Evolutionary conservation across 2,329 filamentous ascomycete species (phyloP), one percentile per base, ranked within the genome.

Genomic region (Sarocladium brachiariae): DNA sequence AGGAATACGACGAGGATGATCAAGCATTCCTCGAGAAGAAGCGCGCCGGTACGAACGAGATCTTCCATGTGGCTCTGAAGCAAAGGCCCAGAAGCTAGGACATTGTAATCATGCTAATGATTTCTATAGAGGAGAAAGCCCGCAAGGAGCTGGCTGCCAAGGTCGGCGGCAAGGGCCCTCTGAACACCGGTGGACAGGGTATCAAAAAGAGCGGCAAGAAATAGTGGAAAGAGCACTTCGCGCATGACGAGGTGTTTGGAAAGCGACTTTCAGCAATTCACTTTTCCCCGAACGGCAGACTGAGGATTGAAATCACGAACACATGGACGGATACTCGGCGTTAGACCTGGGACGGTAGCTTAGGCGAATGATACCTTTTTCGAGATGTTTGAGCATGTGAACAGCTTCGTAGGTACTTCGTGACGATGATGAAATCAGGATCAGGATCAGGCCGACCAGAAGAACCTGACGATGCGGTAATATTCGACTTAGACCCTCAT

Each of bases 121-220:
- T 25, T 13, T 33, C 1, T 27, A 58, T 61, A 87, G 89, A 91
- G 60, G 86, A 89, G 65, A 89, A 91, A 77, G 87, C 86, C 41
- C 86, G 83, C 70, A 92, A 95, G 74, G 89, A 90, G 9, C 66
- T 95, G 71, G 83, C 85, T n/a, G 77, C 83, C 54, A 87, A 89
- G 74, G 85, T 87, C 41, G 85, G 86, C 62, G 87, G 87, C 69
- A 95, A 95, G 74, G 92, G 92, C 2, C 91, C 92, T 33, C 67
- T 96, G 66, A 91, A 90, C 73, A 86, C 83, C 27, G 90, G 89
- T 30, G 70, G 77, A 46, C 89, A 95, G 72, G 90, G 89, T 55
- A 96, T 97, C 76, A 96, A 96, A 84, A 96, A 96, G 82, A 93
- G 87, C 55, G 91, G 90, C 70, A 96, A 96, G 87, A 95, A 96